Evolutionary conservation across 176 grass and related monocot genomes (phyloP), one percentile per base, ranked within the genome.

Genomic region (Eleusine coracana): DNA sequence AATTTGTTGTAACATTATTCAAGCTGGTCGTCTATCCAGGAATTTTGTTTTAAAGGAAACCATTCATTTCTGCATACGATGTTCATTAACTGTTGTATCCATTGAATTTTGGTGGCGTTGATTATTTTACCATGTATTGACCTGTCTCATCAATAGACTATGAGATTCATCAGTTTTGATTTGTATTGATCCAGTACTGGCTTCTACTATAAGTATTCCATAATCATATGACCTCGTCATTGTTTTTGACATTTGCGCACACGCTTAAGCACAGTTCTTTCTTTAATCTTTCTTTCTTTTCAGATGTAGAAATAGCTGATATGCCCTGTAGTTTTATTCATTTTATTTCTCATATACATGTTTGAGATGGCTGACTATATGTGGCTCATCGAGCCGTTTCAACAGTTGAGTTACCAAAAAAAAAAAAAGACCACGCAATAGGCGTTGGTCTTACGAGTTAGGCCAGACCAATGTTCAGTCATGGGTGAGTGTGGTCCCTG

Each of bases 1-100:
- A 66, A 80, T 77, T 86, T 88, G 28, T 81, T 92, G 75, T 92
- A 90, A 70, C 80, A 80, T 85, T 40, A 28, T 36, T 41, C 38
- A 29, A 82, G 51, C 61, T 76, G 70, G 54, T 62, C 68, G n/a
- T 76, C 11, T 42, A 46, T 21, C 80, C 11, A 76, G 29, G n/a
- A 54, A 10, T 68, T 82, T 69, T 80, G 41, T 85, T 75, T 17
- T 16, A 8, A 82, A 75, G 39, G 37, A 67, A 62, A 82, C 64
- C 51, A 76, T 76, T 59, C 62, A 7, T 39, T 87, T 5, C 4
- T 73, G 25, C 60, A 25, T 56, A 28, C 38, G n/a, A 10, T 64
- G 5, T 5, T 67, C 6, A 46, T 81, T 60, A 20, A 28, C 49
- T 60, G 23, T 10, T 74, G 38, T 58, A 44, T 45, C 36, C 34